Evolutionary conservation across 495 filamentous ascomycete genomes (phyloP).

Genomic region (Hyphodiscus hymeniophilus): DNA sequence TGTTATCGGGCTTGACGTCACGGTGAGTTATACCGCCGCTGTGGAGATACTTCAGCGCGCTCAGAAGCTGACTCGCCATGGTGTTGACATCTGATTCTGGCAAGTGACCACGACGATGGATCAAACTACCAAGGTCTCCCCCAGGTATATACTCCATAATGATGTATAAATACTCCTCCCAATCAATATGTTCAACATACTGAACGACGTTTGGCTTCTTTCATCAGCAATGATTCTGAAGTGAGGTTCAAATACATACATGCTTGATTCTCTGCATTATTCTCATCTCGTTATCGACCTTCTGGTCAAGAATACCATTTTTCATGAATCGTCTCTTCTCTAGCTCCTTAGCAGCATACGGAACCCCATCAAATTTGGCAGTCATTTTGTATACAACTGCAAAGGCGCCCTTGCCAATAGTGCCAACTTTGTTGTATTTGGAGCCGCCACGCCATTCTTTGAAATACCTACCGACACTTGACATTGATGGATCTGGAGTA

Average conservation of each 20-base stretch:
- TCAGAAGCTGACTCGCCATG: slow-evolving; percentile 69
- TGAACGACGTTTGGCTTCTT: slow-evolving; percentile 81
- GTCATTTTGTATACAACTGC: slow-evolving; percentile 85
- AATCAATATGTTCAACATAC: slow-evolving; percentile 78
- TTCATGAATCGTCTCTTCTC: slow-evolving; percentile 86
- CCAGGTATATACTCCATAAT: slow-evolving; percentile 90
- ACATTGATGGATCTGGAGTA: slow-evolving; percentile 7
- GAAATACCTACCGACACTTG: slow-evolving; percentile 23
- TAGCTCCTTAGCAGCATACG: slow-evolving; percentile 85
- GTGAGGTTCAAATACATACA: slow-evolving; percentile 41
- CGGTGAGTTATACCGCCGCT: slow-evolving; percentile 82
- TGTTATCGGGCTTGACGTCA: slow-evolving; percentile 97
- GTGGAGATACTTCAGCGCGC: slow-evolving; percentile 83
- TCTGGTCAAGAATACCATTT: slow-evolving; percentile 72
- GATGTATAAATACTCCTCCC: slow-evolving; percentile 72
- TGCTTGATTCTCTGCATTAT: slow-evolving; percentile 83
- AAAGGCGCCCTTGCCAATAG: slow-evolving; percentile 88
- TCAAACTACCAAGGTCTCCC: slow-evolving; percentile 73
- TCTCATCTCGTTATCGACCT: slow-evolving; percentile 88
- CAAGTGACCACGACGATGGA: slow-evolving; percentile 51
- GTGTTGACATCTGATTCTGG: slow-evolving; percentile 57
- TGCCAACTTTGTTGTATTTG: slow-evolving; percentile 71
- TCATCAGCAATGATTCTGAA: slow-evolving; percentile 14
- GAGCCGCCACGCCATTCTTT: slow-evolving; percentile 70
- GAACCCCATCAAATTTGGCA: slow-evolving; percentile 65